phyloP scores from a whole-genome alignment of 169 alveolate species.

The Cryptosporidium viatorum region DNA sequence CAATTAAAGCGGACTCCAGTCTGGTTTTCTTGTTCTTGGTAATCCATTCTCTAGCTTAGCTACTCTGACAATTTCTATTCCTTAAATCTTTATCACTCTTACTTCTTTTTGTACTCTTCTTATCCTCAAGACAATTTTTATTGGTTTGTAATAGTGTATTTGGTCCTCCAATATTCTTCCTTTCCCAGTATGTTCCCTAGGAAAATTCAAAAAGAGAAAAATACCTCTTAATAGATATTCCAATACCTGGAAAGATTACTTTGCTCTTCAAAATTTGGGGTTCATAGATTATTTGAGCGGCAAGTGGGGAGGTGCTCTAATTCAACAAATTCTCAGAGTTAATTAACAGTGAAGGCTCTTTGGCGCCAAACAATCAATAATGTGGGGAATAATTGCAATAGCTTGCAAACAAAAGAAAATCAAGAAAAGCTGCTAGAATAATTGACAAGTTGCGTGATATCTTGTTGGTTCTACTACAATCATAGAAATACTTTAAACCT shows the following conservation, averaged over 20 bases:
- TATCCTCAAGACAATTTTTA: background rate
- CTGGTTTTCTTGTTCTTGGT: conserved; percentile 85
- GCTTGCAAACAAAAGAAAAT: background rate
- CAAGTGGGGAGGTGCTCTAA: conserved; percentile 65
- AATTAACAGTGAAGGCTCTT: background rate
- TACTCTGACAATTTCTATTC: background rate
- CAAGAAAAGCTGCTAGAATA: background rate
- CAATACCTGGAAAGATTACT: conserved; percentile 35
- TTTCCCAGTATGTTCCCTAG: background rate
- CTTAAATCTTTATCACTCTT: background rate
- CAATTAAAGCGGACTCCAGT: conserved; percentile 98
- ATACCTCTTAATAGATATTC: conserved; percentile 9
- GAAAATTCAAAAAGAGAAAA: conserved; percentile 19
- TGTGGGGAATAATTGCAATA: conserved; percentile 21
- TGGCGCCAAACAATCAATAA: background rate
- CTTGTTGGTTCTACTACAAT: background rate
- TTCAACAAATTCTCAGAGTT: conserved; percentile 2
- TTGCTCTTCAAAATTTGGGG: conserved; percentile 41
- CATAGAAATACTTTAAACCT: background rate
- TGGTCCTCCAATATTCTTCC: background rate
- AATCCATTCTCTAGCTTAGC: conserved; percentile 79
- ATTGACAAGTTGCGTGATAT: too few species aligned
- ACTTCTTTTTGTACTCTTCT: background rate
- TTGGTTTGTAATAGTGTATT: background rate
- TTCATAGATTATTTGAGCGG: conserved; percentile 74